Evolutionary conservation across 2,329 filamentous ascomycete species (phyloP), one percentile per base, ranked within the genome.

Genomic region (Pseudogymnoascus sp.): DNA sequence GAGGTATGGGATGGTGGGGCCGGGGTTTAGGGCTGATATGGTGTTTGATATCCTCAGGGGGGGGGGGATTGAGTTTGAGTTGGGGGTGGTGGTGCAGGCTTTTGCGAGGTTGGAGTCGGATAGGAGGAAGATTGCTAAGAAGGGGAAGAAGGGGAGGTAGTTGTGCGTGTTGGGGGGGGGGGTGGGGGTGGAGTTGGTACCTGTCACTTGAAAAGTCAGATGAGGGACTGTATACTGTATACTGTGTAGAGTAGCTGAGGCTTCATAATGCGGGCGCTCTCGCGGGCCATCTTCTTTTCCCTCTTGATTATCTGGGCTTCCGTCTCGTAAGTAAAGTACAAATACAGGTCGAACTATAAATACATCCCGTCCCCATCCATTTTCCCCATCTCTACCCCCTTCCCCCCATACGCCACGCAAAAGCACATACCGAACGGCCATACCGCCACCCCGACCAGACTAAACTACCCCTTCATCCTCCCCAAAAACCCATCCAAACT

Each of bases 401-500:
- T 1, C 12, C 21, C 21, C 5, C 47, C 25, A 56, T 50, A 50
- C 47, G 25, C 25, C 25, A 18, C 28, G 8, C 25, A 10, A 31
- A 56, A 31, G 25, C 47, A n/a, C 47, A 33, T 33, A 10, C 47
- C 47, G 18, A 56, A 56, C 47, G 47, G 25, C 47, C 47, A 50
- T n/a, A 23, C 12, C 3, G 5, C 7, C 23, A 21, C 23, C 23
- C 3, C 21, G 6, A 33, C 31, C 31, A 4, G 3, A 33, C 31
- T 2, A 3, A 12, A 33, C 38, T 63, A 66, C 7, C 47, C 56
- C 72, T 91, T 90, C 91, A 99, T 97, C 69, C 85, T 95, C 75
- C 92, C 92, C 78, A 99, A 82, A 78, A 97, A 99, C 3, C 91
- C 92, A 71, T 96, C 92, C 68, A 99, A 78, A 74, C 97, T 91